Base-by-base conservation (phyloP, 1,284 basidiomycete genomes). In the Naganishia albida region DNA sequence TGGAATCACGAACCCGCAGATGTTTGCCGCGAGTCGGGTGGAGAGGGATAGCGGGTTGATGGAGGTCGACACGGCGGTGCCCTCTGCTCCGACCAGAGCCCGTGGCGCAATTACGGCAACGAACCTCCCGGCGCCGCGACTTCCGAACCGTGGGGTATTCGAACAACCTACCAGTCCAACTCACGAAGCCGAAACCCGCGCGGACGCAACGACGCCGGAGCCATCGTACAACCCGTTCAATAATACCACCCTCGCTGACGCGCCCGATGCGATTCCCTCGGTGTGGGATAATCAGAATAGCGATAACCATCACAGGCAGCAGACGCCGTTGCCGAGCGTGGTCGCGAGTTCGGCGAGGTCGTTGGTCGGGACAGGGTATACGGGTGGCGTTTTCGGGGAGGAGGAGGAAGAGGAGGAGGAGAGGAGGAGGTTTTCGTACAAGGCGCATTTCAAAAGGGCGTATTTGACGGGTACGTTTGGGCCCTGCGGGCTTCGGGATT, bases 381-480 rank as follows among this genome's bases (percentile, higher is more conserved):
- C 63, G 23, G 12, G 63, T 63, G 63, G 54, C 26, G 15, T 62
- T 56, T 44, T 60, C 51, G 42, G 53, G 54, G 34, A 34, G 4
- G 34, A 34, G 16, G 42, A 18, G n/a, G 49, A 56, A 40, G 63
- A 50, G 25, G 63, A 66, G 15, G 63, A 56, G 51, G 56, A 64
- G 51, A 51, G 43, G 25, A 4, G 65, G 62, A 20, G 67, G 53
- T 62, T 68, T 67, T 56, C 66, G 62, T 78, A 75, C 71, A 77
- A 75, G 68, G 65, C 67, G 63, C 85, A 91, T 73, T 96, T 93
- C 81, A 88, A 88, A 73, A 80, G 84, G 49, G 87, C 88, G 4
- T 91, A 89, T 74, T 82, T 86, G 18, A 90, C 89, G 48, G 84
- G 89, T 89, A 71, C 71, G 86, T 80, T 44, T 49, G 52, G 56